These are phyloP conservation scores for Penicillium sp. DNA, from an alignment of 2,329 filamentous ascomycete genomes.

Conservation along the genomic window DNA sequence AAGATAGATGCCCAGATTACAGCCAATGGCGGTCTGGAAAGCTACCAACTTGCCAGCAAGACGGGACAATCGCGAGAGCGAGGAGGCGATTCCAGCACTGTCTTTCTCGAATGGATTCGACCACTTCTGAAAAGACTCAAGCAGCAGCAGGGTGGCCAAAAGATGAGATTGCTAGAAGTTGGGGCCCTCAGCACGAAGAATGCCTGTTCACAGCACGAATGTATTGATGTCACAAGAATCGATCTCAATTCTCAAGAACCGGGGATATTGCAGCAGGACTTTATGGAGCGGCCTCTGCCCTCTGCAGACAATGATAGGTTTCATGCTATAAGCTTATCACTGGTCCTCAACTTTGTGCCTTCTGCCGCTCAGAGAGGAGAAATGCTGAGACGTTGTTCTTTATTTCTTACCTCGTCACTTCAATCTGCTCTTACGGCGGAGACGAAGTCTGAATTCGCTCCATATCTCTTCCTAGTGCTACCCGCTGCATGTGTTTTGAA, in stretches of 20 bases:
- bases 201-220: slow-evolving; percentile 68
- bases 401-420: slow-evolving; percentile 56
- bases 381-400: slow-evolving; percentile 74
- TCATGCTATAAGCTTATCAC: slow-evolving; percentile 83
- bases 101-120: slow-evolving; percentile 57
- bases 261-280: slow-evolving; percentile 79
- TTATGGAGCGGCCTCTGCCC: slow-evolving; percentile 83
- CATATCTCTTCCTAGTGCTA: slow-evolving; percentile 78
- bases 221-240: slow-evolving; percentile 75
- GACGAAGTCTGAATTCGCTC: slow-evolving; percentile 24
- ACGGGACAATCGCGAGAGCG: slow-evolving; percentile 58
- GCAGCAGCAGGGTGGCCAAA: slow-evolving; percentile 22
- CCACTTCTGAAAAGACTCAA: slow-evolving; percentile 24
- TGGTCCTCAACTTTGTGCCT: slow-evolving; percentile 93
- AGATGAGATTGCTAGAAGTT: slow-evolving; percentile 74
- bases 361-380: slow-evolving; percentile 69
- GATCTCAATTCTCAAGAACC: slow-evolving; percentile 83
- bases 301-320: slow-evolving; percentile 52
- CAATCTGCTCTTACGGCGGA: slow-evolving; percentile 18
- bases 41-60: slow-evolving; percentile 61
- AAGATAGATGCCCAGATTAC: slow-evolving; percentile 50
- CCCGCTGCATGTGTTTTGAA: slow-evolving; percentile 85
- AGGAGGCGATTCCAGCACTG: slow-evolving; percentile 60
- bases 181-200: slow-evolving; percentile 83
- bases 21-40: slow-evolving; percentile 55